A percentile compares a stretch with the other conserved stretches of the same genome.
These are phyloP conservation scores for Penicillium canescens DNA, from an alignment of 495 filamentous ascomycete species.

Conservation along the genomic window DNA sequence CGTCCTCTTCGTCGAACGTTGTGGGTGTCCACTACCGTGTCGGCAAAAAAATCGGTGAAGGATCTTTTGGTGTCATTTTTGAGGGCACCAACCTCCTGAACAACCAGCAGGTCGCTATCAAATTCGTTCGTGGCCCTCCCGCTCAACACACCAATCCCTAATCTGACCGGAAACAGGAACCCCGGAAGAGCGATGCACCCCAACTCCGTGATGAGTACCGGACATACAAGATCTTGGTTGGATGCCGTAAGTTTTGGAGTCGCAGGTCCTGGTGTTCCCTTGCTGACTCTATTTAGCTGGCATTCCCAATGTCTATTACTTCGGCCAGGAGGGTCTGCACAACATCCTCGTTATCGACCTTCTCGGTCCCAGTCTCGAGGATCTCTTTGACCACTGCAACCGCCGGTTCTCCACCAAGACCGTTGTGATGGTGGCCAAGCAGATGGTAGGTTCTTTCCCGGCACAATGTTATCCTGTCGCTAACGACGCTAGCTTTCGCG, in stretches of 20 bases:
- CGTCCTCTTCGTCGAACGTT: constrained; percentile 95
- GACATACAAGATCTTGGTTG: constrained; percentile 98
- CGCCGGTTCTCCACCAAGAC: constrained; percentile 95
- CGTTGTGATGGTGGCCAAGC: constrained; percentile 98
- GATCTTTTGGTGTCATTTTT: constrained; percentile 98
- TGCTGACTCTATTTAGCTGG: constrained; percentile 63
- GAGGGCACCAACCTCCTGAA: constrained; percentile 98
- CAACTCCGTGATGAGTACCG: constrained; percentile 98
- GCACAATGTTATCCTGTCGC: constrained; percentile 1
- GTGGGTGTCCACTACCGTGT: constrained; percentile 99
- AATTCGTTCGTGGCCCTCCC: constrained; percentile 73
- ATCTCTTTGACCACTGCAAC: constrained; percentile 98
- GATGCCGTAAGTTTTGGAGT: constrained; percentile 81
- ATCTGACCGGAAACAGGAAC: constrained; percentile 65
- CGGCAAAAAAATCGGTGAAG: constrained; percentile 99
- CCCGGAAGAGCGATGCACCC: constrained; percentile 96
- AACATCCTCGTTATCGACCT: constrained; percentile 99
- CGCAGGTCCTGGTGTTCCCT: background rate
- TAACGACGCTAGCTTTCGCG: constrained; percentile 71
- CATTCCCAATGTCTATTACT: constrained; percentile 99
- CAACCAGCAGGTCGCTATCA: constrained; percentile 99
- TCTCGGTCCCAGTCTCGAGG: constrained; percentile 92
- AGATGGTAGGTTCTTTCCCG: constrained; percentile 71
- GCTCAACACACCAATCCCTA: background rate
- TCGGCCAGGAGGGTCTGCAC: constrained; percentile 97